phyloP scores from a whole-genome alignment of 768 basidiomycete species.

The Collybia sordida region DNA sequence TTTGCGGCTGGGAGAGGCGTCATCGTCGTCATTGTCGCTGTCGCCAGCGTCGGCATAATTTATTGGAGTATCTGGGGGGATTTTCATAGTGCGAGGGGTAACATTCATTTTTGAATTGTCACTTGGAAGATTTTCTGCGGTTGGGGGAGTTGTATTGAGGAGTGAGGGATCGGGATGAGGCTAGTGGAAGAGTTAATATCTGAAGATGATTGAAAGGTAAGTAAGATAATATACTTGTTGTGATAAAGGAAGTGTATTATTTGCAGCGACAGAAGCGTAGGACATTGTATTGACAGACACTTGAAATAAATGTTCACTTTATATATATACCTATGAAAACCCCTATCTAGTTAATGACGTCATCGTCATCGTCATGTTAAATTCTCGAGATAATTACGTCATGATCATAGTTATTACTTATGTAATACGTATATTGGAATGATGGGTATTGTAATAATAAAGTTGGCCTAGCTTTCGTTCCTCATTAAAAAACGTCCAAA shows the following conservation, averaged over 20 bases:
- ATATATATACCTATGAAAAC: no score
- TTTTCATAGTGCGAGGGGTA: conserved; percentile 48
- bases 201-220: conserved; percentile 4
- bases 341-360: no score
- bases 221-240: conserved; percentile 37
- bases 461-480: no score
- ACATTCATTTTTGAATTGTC: conserved; percentile 56
- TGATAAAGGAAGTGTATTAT: conserved; percentile 50
- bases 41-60: conserved; percentile 17
- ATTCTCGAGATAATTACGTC: not conserved
- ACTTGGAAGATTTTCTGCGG: conserved; percentile 39
- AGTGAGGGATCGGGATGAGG: conserved; percentile 67
- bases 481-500: conserved; percentile 77
- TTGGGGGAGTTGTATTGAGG: conserved; percentile 48
- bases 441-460: conserved; percentile 5
- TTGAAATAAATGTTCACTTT: not conserved
- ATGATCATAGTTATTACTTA: no score
- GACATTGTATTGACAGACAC: conserved; percentile 45
- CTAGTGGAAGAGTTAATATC: conserved; percentile 23
- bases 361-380: no score
- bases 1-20: not conserved
- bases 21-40: conserved; percentile 9
- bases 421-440: not conserved
- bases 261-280: conserved; percentile 67
- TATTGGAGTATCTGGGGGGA: conserved; percentile 36